phyloP scores from a whole-genome alignment of 2,329 filamentous ascomycete species.

The Atkinsonella texensis region DNA sequence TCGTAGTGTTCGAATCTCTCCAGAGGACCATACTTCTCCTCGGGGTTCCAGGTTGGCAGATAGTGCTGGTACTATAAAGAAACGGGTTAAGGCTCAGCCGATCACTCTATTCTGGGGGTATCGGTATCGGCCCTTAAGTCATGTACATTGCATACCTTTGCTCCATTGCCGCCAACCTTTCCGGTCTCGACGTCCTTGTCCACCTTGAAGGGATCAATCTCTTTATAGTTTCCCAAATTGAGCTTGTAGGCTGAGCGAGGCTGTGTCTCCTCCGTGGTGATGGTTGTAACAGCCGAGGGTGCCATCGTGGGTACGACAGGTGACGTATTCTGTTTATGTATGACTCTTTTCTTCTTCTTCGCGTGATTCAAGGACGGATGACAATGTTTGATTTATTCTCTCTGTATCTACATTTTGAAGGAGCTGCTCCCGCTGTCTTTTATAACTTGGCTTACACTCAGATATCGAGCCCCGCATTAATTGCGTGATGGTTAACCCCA shows the following conservation, averaged over 20 bases:
- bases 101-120: background rate
- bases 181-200: constrained; percentile 17
- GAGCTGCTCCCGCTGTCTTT: background rate
- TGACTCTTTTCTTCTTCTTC: background rate
- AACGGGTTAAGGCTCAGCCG: background rate
- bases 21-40: constrained; percentile 53
- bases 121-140: background rate
- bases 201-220: constrained; percentile 15
- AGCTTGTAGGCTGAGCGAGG: constrained; percentile 12
- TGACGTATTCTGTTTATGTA: too few species aligned
- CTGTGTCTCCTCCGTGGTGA: constrained; percentile 6
- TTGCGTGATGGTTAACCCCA: constrained; percentile 1
- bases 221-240: constrained; percentile 19
- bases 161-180: constrained; percentile 15
- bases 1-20: constrained; percentile 62
- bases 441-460: background rate
- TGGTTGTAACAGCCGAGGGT: constrained; percentile 10
- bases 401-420: background rate
- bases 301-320: constrained; percentile 9
- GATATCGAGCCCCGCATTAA: background rate
- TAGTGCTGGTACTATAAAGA: constrained; percentile 53
- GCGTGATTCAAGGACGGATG: background rate
- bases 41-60: constrained; percentile 57
- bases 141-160: constrained; percentile 13
- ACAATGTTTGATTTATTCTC: background rate